Base-by-base conservation (phyloP, 176 grass and related monocot genomes). In the Eremochloa ophiuroides region DNA sequence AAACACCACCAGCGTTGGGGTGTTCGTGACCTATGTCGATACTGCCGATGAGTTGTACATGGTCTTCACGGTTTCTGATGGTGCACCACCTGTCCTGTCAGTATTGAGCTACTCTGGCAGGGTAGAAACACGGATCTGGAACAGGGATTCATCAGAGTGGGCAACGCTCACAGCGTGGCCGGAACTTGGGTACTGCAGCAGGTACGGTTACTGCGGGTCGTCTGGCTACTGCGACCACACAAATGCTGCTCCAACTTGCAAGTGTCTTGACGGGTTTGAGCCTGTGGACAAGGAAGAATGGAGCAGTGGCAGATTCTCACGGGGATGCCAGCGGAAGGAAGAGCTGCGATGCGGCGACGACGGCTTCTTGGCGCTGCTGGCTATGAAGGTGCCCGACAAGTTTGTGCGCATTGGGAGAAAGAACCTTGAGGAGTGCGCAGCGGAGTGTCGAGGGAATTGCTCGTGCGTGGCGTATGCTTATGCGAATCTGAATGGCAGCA, bases 391-490 rank as follows among this genome's bases (percentile, higher is more conserved):
- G 0, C 73, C 73, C 1, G 73, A 84, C 73, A 68, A 59, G 4
- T 84, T 76, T 10, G 0, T 63, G 56, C 53, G 28, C 1, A n/a
- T 83, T 15, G 61, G 75, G 53, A 85, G 47, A 29, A 66, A 59
- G 42, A 90, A 47, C 29, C 79, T 85, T 5, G 17, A 83, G 27
- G 58, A 71, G 40, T 87, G 79, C 22, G 33, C 62, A 17, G 61
- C 61, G 1, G 63, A 83, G 81, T 93, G 87, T 43, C 26, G 50
- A 5, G 59, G 41, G 23, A 80, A 93, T 48, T 93, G 91, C 75
- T 90, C 91, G 0, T 90, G 85, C 18, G 29, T 78, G 50, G 91
- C 88, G 1, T 93, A 93, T 25, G 81, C 91, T 38, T 85, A 85
- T 51, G 55, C 31, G 2, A 39, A 61, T 16, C 15, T 79, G 41